Evolutionary conservation across 2,329 filamentous ascomycete species (phyloP).

Genomic region (Ophiostoma angusticollis): DNA sequence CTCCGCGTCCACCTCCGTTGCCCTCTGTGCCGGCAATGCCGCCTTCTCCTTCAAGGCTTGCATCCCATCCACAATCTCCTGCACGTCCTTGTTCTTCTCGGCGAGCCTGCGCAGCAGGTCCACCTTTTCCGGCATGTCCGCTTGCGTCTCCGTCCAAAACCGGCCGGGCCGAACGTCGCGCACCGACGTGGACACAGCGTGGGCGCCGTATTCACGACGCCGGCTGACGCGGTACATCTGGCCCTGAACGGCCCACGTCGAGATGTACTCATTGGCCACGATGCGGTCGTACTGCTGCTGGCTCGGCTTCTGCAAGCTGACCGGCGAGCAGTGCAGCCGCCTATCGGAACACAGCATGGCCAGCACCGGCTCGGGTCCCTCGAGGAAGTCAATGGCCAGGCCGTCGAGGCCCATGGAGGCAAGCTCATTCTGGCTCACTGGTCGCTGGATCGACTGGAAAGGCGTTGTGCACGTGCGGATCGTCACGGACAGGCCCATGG

Average conservation of each 20-base stretch:
- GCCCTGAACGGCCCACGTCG: constrained; percentile 55
- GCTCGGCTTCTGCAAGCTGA: constrained; percentile 49
- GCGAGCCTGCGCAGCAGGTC: constrained; percentile 42
- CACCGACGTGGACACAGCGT: constrained; percentile 57
- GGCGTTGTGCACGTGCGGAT: constrained; percentile 50
- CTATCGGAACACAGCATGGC: constrained; percentile 75
- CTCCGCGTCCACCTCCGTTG: constrained; percentile 30
- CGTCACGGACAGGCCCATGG: constrained; percentile 56
- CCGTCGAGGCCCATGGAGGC: constrained; percentile 55
- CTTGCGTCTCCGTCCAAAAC: constrained; percentile 66
- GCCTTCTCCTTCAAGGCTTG: constrained; percentile 26
- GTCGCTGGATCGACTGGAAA: constrained; percentile 41
- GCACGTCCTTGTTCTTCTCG: constrained; percentile 27
- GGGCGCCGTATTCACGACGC: constrained; percentile 67
- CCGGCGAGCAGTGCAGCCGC: constrained; percentile 54
- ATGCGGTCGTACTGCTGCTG: constrained; percentile 59
- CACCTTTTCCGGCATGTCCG: constrained; percentile 53
- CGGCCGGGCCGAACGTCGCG: constrained; percentile 45
- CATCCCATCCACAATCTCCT: constrained; percentile 22
- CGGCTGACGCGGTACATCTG: constrained; percentile 53
- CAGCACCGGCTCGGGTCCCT: constrained; percentile 70
- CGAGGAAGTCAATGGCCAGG: constrained; percentile 65
- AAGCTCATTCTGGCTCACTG: constrained; percentile 43
- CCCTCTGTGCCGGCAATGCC: constrained; percentile 23
- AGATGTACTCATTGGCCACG: constrained; percentile 42